phyloP scores from a whole-genome alignment of 1,284 basidiomycete species.

The Rhodotorula sp. region DNA sequence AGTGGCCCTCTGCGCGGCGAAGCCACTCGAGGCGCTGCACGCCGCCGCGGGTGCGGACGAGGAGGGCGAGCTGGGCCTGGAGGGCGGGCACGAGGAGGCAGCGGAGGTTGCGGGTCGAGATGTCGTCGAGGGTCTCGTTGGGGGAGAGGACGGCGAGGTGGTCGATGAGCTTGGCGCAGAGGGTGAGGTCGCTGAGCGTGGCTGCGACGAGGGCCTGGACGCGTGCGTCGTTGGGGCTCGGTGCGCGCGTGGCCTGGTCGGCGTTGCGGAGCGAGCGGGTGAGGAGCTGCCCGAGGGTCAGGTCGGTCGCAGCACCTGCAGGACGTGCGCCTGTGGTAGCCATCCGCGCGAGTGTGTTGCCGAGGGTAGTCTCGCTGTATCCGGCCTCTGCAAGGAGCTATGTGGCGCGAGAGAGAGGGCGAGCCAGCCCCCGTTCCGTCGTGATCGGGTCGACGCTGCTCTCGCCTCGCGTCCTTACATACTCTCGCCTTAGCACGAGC shows the following conservation, averaged over 20 bases:
- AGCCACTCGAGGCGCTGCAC: constrained; percentile 65
- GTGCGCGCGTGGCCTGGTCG: constrained; percentile 9
- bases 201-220: constrained; percentile 28
- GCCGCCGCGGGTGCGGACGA: constrained; percentile 62
- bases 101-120: constrained; percentile 74
- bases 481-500: not conserved
- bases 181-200: constrained; percentile 41
- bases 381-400: too few relatives aligned
- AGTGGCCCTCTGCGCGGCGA: constrained; percentile 57
- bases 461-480: not conserved
- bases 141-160: constrained; percentile 74
- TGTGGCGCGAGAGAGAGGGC: not conserved
- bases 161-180: constrained; percentile 48
- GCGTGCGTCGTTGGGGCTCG: constrained; percentile 22
- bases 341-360: not conserved
- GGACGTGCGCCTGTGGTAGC: not conserved
- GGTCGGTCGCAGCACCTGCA: constrained; percentile 1
- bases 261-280: constrained; percentile 24
- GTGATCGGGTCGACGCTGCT: not conserved
- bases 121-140: constrained; percentile 82
- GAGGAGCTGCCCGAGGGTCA: constrained; percentile 41
- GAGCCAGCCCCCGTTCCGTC: not conserved
- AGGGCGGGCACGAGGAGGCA: constrained; percentile 78
- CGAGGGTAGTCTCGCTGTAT: not conserved
- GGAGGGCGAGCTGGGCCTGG: constrained; percentile 69